Evolutionary conservation across 2,329 filamentous ascomycete genomes (phyloP), one percentile per base, ranked within the genome.

Genomic region (Gnomoniopsis sp.): DNA sequence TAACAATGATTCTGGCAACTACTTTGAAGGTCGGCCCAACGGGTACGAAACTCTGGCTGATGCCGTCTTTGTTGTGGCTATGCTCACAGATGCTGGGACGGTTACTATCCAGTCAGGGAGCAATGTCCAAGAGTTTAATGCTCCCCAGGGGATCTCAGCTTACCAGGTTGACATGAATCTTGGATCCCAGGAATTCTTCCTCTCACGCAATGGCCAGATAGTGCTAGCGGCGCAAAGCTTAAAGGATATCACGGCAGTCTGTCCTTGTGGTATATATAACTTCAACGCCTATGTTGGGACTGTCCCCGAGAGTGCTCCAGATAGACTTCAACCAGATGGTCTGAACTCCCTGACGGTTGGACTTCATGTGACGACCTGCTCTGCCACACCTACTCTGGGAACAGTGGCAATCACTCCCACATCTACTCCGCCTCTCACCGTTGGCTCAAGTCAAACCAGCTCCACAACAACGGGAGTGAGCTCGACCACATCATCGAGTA

Each of bases 271-370:
- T 3, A 71, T 83, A 51, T 83, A 83, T 72, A 84, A 84, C 69
- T 84, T 79, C 71, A 84, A 84, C 59, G 75, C 79, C 15, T 84
- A 80, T 61, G 79, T 82, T 0, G 81, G 81, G 15, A 78, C 74
- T 1, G 69, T 83, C 3, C 79, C 80, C 2, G 69, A 69, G 0
- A 66, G 70, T 15, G 23, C 62, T 17, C 64, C 53, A 4, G 75
- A 78, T 56, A 64, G 68, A 51, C 71, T 78, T 1, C 67, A 69
- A 50, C 65, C 72, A 2, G 70, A 65, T 43, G 76, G 72, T 6
- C 64, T 70, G 21, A 60, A 65, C 2, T 66, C 62, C 0, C 63
- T 72, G 14, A 65, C 63, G n/a, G 60, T 55, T 19, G 69, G 70
- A 21, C 62, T 73, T 23, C 64, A 66, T 23, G 69, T 70, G 15